phyloP scores from a whole-genome alignment of 305 asterid species.

The Withania somnifera region DNA sequence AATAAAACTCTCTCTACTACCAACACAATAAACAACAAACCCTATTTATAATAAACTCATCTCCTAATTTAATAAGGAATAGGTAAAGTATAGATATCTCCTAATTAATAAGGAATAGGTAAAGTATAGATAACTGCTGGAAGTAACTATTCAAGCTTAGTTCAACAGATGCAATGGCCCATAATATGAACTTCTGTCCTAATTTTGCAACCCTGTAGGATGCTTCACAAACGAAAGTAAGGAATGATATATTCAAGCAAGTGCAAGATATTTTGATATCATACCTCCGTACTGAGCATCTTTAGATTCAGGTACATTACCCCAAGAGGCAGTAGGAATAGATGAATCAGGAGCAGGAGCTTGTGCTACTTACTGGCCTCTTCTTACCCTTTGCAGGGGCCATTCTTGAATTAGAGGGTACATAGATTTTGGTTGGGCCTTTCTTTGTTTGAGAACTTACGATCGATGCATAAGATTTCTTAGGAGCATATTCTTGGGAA shows the following conservation, averaged over 20 bases:
- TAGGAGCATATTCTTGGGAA: constrained; percentile 1
- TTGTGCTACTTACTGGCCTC: not conserved
- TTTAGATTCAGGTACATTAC: not conserved
- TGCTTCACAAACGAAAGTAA: not conserved
- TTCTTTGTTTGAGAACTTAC: constrained; percentile 8
- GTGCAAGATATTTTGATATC: not conserved
- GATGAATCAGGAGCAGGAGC: not conserved
- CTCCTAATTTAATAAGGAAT: too few species aligned
- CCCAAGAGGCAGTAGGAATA: not conserved
- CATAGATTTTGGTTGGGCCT: not conserved
- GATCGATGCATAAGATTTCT: constrained; percentile 3
- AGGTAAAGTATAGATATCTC: too few species aligned
- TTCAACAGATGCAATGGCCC: not conserved
- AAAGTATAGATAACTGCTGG: too few species aligned
- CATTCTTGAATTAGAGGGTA: not conserved
- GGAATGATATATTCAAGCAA: not conserved
- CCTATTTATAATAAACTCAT: too few species aligned
- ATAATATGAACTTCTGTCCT: not conserved
- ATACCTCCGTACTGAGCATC: constrained; percentile 1
- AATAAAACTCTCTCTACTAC: too few species aligned
- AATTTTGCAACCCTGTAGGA: not conserved
- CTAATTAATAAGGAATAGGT: too few species aligned
- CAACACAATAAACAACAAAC: too few species aligned
- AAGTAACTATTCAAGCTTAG: too few species aligned
- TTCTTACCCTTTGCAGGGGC: not conserved